These are phyloP conservation scores for Collariella sp. DNA, from an alignment of 495 filamentous ascomycete species.

Conservation along the genomic window DNA sequence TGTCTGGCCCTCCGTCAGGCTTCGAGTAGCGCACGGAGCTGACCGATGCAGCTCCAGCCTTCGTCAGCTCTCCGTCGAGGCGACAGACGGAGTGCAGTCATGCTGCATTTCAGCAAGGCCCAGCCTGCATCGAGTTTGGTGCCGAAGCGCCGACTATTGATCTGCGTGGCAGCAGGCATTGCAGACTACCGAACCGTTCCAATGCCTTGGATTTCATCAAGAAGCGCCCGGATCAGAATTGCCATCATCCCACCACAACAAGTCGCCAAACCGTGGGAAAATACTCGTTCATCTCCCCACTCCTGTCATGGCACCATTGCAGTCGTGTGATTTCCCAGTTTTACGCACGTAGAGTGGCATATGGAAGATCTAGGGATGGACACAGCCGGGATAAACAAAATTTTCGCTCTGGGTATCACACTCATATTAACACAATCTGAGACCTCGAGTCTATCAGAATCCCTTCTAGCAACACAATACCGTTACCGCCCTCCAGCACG, in stretches of 20 bases:
- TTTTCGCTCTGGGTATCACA: background rate
- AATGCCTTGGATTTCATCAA: background rate
- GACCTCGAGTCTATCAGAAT: background rate
- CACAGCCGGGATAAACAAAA: background rate
- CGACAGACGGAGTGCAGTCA: too few relatives aligned
- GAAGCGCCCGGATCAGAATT: background rate
- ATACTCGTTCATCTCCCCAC: too few relatives aligned
- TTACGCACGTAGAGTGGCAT: background rate
- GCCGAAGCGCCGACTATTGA: background rate
- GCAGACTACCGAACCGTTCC: background rate
- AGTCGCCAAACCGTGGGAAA: background rate
- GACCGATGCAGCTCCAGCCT: too few relatives aligned
- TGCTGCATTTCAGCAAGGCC: background rate
- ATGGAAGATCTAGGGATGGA: background rate
- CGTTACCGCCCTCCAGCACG: constrained; percentile 15
- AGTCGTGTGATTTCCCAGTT: too few relatives aligned
- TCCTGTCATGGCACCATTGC: too few relatives aligned
- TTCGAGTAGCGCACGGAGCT: too few relatives aligned
- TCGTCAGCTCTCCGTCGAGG: too few relatives aligned
- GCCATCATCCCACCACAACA: background rate
- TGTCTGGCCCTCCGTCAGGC: too few relatives aligned
- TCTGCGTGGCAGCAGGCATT: background rate
- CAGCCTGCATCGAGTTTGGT: background rate
- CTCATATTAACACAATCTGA: background rate
- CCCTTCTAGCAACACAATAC: background rate